These are phyloP conservation scores for Pythium utonaiense DNA, from an alignment of 352 stramenopile species.

Conservation along the genomic window DNA sequence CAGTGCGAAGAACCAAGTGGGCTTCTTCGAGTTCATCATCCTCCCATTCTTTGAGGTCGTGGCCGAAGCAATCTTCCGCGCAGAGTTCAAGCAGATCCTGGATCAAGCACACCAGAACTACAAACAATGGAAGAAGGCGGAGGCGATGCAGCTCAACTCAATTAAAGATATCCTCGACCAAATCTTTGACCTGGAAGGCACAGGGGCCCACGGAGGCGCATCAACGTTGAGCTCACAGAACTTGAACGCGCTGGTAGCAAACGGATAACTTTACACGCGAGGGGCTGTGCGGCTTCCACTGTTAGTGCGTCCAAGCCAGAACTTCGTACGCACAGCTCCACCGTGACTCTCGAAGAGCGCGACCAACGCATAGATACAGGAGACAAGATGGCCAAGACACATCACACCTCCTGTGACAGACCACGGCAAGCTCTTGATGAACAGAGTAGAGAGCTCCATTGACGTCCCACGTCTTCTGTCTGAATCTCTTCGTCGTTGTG, in stretches of 20 bases:
- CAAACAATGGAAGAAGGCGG: constrained; percentile 79
- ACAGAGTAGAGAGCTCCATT: not conserved
- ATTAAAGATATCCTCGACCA: constrained; percentile 83
- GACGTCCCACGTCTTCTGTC: not conserved
- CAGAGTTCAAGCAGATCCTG: constrained; percentile 77
- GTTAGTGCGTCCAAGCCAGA: constrained; percentile 56
- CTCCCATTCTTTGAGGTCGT: constrained; percentile 80
- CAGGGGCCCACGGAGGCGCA: not conserved
- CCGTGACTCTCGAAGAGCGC: constrained; percentile 71
- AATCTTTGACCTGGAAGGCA: constrained; percentile 53
- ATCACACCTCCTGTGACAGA: constrained; percentile 27
- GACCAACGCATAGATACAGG: constrained; percentile 64
- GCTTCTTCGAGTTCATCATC: constrained; percentile 87
- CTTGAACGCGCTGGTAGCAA: not conserved
- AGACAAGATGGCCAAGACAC: constrained; percentile 53
- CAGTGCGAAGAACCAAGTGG: constrained; percentile 79
- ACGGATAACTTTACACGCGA: constrained; percentile 5
- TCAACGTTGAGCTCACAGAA: not conserved
- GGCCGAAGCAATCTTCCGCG: constrained; percentile 65
- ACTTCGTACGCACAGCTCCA: constrained; percentile 38
- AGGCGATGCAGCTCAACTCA: constrained; percentile 78
- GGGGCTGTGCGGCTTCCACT: constrained; percentile 6
- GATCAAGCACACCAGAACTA: constrained; percentile 81
- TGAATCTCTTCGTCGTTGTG: not conserved
- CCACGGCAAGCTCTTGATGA: constrained; percentile 9